Percentiles rank a stretch among this genome's conserved stretches.
Evolutionary conservation across 75 land plant genomes (phyloP).

Genomic region (Azolla pinnata): DNA sequence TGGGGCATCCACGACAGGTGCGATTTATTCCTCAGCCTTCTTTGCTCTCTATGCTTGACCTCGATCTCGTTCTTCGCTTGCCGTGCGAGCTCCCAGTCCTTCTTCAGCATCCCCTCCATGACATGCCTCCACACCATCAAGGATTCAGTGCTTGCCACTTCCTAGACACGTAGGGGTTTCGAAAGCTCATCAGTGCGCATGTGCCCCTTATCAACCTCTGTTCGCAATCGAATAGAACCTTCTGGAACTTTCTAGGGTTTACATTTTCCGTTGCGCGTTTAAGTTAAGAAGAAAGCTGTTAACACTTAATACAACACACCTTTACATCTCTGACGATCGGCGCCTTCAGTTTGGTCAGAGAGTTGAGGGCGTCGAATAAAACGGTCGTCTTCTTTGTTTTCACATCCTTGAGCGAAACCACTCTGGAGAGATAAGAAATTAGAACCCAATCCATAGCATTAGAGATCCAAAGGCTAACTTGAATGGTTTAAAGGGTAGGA

Average conservation of each 20-base stretch:
- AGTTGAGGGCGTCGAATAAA: slow-evolving; percentile 56
- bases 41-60: slow-evolving; percentile 38
- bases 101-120: slow-evolving; percentile 42
- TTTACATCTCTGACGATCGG: slow-evolving; percentile 42
- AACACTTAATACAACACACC: too few species aligned
- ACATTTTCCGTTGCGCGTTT: too few species aligned
- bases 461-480: too few species aligned
- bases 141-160: slow-evolving; percentile 47
- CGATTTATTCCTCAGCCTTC: slow-evolving; percentile 20
- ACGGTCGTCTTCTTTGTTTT: slow-evolving; percentile 22
- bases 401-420: slow-evolving; percentile 43
- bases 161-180: slow-evolving; percentile 24
- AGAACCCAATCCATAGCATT: too few species aligned
- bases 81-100: slow-evolving; percentile 62
- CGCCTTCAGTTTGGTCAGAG: slow-evolving; percentile 40
- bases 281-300: too few species aligned
- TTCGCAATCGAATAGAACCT: too few species aligned
- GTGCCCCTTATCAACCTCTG: too few species aligned
- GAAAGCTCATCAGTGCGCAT: neutral
- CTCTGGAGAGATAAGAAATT: too few species aligned
- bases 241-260: too few species aligned
- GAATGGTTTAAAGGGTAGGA: too few species aligned
- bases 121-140: slow-evolving; percentile 57
- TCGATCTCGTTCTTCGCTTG: slow-evolving; percentile 53
- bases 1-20: slow-evolving; percentile 56